phyloP scores from a whole-genome alignment of 768 basidiomycete genomes.

The Arthromyces matolae region DNA sequence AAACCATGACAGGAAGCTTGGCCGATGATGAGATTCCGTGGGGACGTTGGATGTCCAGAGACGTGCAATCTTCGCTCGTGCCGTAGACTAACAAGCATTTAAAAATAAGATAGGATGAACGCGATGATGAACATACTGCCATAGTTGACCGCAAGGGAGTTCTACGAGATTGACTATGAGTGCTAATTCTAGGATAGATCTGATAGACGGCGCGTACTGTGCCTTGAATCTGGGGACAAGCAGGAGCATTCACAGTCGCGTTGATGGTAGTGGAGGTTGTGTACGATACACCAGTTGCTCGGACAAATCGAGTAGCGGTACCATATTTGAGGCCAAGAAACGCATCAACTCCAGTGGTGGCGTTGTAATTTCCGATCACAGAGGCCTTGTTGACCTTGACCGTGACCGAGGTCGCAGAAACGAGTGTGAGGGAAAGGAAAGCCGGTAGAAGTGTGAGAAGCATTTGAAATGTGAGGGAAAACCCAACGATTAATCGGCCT shows the following conservation, averaged over 20 bases:
- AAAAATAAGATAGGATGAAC: not conserved
- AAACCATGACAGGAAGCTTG: conserved; percentile 18
- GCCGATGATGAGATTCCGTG: conserved; percentile 4
- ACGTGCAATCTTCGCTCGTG: conserved; percentile 17
- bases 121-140: conserved; percentile 8
- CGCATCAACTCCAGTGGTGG: conserved; percentile 17
- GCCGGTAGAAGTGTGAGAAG: conserved; percentile 8
- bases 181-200: too few relatives aligned
- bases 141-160: conserved; percentile 17
- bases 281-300: conserved; percentile 14
- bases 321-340: conserved; percentile 19
- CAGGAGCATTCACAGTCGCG: conserved; percentile 11
- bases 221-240: conserved; percentile 19
- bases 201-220: too few relatives aligned
- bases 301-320: conserved; percentile 14
- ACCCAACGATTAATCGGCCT: not conserved
- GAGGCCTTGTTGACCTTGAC: conserved; percentile 9
- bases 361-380: conserved; percentile 15
- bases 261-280: not conserved
- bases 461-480: conserved; percentile 2
- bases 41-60: conserved; percentile 17
- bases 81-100: conserved; percentile 12
- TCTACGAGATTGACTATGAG: too few relatives aligned
- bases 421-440: conserved; percentile 7
- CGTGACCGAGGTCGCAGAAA: conserved; percentile 12